Conservation (phyloP, 371 early-diverging fungal species). For the Chytridiales sp. region DNA sequence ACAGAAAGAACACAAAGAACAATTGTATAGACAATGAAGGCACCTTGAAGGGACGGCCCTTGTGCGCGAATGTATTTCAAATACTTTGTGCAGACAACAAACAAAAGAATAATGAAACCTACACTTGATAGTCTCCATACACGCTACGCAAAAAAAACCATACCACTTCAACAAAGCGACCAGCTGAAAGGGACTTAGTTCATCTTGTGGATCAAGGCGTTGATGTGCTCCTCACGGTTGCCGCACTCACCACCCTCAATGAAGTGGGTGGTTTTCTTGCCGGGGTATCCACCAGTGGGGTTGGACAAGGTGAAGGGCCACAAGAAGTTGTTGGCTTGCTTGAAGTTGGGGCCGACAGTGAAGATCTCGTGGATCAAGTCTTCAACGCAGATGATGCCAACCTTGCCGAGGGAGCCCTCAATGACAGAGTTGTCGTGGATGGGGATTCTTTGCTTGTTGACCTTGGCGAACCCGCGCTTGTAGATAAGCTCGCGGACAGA, state of each 20-base stretch:
- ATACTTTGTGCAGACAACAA: too few species aligned
- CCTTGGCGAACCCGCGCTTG: conserved; percentile 99
- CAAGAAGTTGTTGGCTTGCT: conserved; percentile 97
- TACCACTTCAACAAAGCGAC: too few species aligned
- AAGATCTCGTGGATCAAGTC: conserved; percentile 99
- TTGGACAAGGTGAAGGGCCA: conserved; percentile 99
- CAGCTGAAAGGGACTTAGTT: too few species aligned
- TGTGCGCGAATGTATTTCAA: too few species aligned
- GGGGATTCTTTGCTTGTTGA: conserved; percentile 94
- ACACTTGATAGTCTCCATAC: too few species aligned
- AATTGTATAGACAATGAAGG: too few species aligned
- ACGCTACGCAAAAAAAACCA: too few species aligned
- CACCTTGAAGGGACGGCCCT: too few species aligned
- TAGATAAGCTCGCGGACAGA: conserved; percentile 98
- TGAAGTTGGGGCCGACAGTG: conserved; percentile 98
- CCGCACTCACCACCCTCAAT: conserved; percentile 98
- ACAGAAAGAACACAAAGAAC: too few species aligned
- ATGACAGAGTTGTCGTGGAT: conserved; percentile 96
- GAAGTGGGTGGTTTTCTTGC: conserved; percentile 96
- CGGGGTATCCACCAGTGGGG: conserved; percentile 96
- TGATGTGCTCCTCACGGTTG: conserved; percentile 95
- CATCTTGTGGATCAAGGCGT: conserved; percentile 95
- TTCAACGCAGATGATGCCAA: conserved; percentile 97
- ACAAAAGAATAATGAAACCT: too few species aligned
- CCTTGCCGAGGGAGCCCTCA: conserved; percentile 93